Evolutionary conservation across 129 eudicot species (phyloP).

Genomic region (Tagetes erecta): DNA sequence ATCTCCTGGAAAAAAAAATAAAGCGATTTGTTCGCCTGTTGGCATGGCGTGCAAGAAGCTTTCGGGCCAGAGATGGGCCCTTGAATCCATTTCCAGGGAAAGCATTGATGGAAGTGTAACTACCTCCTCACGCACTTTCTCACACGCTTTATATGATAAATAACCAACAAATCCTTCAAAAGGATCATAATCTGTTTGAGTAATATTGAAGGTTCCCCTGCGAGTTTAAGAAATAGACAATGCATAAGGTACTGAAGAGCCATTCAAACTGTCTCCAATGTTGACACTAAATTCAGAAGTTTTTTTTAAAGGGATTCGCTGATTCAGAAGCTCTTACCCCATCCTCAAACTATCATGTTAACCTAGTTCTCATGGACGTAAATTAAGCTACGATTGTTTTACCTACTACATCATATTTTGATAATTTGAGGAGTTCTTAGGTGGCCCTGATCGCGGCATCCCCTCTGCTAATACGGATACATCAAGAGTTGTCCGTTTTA

Average conservation of each 20-base stretch:
- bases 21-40: slow-evolving; percentile 47
- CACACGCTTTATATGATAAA: slow-evolving; percentile 55
- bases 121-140: slow-evolving; percentile 48
- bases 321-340: too few relatives aligned
- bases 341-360: too few relatives aligned
- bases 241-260: slow-evolving; percentile 16
- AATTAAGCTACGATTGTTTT: too few relatives aligned
- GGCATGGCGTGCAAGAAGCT: slow-evolving; percentile 49
- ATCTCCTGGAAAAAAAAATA: slow-evolving; percentile 56
- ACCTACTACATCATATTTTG: too few relatives aligned
- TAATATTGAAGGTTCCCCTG: slow-evolving; percentile 61
- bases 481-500: too few relatives aligned
- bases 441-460: too few relatives aligned
- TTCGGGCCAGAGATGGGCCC: slow-evolving; percentile 52
- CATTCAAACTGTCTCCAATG: background rate
- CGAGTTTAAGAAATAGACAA: slow-evolving; percentile 15
- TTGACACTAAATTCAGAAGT: background rate
- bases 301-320: too few relatives aligned
- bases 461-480: too few relatives aligned
- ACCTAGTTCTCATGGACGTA: too few relatives aligned
- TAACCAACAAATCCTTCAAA: slow-evolving; percentile 61
- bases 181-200: slow-evolving; percentile 28
- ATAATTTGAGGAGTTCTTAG: too few relatives aligned
- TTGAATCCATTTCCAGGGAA: slow-evolving; percentile 53
- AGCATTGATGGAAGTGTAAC: slow-evolving; percentile 46